Conservation (phyloP, 2,329 filamentous ascomycete genomes). For the Aschersonia sp. region DNA sequence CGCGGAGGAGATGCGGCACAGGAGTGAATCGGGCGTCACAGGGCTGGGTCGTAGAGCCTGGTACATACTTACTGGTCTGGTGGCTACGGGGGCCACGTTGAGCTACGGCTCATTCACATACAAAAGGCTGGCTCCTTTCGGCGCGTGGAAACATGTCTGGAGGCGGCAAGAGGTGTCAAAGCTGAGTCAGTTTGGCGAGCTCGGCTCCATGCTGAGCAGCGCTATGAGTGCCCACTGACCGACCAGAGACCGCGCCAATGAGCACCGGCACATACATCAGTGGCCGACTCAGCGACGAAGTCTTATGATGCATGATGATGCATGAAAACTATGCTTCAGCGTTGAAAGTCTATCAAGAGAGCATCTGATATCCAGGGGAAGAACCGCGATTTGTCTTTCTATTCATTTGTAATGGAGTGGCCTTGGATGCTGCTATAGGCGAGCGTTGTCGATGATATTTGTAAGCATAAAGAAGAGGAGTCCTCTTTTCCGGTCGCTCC, state of each 20-base stretch:
- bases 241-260: conserved; percentile 2
- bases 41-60: conserved; percentile 18
- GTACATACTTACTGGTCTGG: conserved; percentile 16
- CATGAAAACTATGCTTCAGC: too few species aligned
- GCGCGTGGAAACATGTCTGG: conserved; percentile 29
- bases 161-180: conserved; percentile 14
- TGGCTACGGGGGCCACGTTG: conserved; percentile 22
- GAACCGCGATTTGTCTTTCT: too few species aligned
- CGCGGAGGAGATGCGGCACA: conserved; percentile 20
- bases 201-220: conserved; percentile 28
- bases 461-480: too few species aligned
- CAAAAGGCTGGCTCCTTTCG: conserved; percentile 27
- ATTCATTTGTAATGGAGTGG: too few species aligned
- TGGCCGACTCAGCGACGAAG: conserved; percentile 9
- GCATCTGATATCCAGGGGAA: too few species aligned
- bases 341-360: too few species aligned
- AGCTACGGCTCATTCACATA: conserved; percentile 26
- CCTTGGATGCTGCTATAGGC: too few species aligned
- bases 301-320: too few species aligned
- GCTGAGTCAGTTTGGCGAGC: conserved; percentile 29
- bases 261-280: conserved; percentile 5
- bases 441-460: too few species aligned
- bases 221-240: conserved; percentile 13
- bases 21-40: conserved; percentile 16
- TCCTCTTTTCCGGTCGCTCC: too few species aligned